Evolutionary conservation across 2,329 filamentous ascomycete species (phyloP), one percentile per base, ranked within the genome.

Genomic region (Sporothrix schenckii): DNA sequence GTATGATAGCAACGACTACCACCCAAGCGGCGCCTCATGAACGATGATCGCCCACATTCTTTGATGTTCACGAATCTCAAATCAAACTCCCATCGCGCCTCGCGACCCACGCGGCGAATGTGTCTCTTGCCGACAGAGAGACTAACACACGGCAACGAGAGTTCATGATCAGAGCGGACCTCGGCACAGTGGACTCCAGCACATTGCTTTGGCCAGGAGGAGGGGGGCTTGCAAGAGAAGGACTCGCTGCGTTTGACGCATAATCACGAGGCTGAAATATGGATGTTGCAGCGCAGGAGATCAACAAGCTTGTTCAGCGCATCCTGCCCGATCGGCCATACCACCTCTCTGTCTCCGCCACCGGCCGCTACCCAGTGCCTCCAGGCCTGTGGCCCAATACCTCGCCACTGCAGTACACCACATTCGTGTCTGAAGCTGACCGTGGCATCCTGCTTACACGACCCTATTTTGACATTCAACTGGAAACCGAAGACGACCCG

Each of bases 361-460:
- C 83, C 74, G 80, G 80, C 77, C 84, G 81, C 75, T 87, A 84
- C 73, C 80, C 80, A 69, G 77, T 79, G 53, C 80, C 80, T 70
- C 79, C 81, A 68, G 81, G 81, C 54, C 77, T 78, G 74, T 84
- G 84, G 78, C 80, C 83, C 61, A 79, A 80, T 71, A 80, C 80
- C 72, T 75, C 75, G 13, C 82, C 80, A 27, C 80, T 88, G 9
- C 86, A 88, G 75, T 88, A 88, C 79, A 83, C 83, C 74, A 88
- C 86, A 30, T 84, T 86, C 71, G 77, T 88, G 65, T 86, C 84
- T 72, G 85, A 87, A 75, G 85, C 83, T 71, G 85, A 88, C 74
- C 86, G 86, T 75, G 86, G 86, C 72, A 79, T 87, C 56, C 82
- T 88, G 73, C 77, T 87, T 71, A 88, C 86, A 24, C 81, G 86